Evolutionary conservation across 1,139 yeast genomes (phyloP).

Genomic region (Diutina ranongensis): DNA sequence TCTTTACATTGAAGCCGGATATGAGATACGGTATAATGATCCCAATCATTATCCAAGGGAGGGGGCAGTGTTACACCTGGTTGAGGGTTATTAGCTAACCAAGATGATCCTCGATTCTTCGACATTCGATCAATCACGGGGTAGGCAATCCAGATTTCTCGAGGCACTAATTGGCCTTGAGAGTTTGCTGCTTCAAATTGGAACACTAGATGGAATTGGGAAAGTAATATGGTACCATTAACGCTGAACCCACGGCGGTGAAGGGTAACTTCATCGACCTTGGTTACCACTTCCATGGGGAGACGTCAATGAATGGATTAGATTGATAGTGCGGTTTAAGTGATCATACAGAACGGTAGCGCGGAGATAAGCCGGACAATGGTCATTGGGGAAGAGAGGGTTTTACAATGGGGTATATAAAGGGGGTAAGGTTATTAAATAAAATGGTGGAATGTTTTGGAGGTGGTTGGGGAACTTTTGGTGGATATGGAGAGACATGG

Average conservation of each 20-base stretch:
- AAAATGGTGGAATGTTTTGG: too few relatives aligned
- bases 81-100: neutral
- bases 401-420: too few relatives aligned
- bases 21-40: slow-evolving; percentile 39
- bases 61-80: slow-evolving; percentile 16
- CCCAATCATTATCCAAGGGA: slow-evolving; percentile 11
- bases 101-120: slow-evolving; percentile 36
- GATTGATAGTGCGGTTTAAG: neutral
- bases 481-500: too few relatives aligned
- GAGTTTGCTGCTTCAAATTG: neutral
- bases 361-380: too few relatives aligned
- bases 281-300: slow-evolving; percentile 4
- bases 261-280: slow-evolving; percentile 4
- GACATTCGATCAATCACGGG: slow-evolving; percentile 69
- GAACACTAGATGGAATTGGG: slow-evolving; percentile 1
- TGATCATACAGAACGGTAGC: neutral
- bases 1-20: slow-evolving; percentile 75
- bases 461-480: too few relatives aligned
- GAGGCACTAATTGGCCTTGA: slow-evolving; percentile 11
- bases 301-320: too few relatives aligned
- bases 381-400: too few relatives aligned
- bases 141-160: slow-evolving; percentile 88
- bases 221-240: neutral
- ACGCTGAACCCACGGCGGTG: slow-evolving; percentile 6
- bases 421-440: too few relatives aligned